phyloP scores from a whole-genome alignment of 2,329 filamentous ascomycete species.

The Daldinia eschscholtzii region DNA sequence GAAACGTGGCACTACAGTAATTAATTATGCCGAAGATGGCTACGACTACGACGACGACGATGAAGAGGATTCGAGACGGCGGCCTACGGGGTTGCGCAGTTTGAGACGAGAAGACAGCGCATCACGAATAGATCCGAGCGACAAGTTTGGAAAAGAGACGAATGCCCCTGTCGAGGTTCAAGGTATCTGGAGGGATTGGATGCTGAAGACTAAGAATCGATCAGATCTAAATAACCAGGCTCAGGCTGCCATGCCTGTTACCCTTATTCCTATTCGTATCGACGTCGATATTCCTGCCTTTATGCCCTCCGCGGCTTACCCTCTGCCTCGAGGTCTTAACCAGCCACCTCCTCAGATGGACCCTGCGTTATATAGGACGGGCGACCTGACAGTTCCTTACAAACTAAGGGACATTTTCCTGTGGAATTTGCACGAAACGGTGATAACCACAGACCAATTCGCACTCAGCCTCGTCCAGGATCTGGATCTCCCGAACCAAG shows the following conservation, averaged over 20 bases:
- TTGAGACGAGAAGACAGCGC: constrained; percentile 80
- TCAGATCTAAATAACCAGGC: constrained; percentile 72
- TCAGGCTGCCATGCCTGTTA: constrained; percentile 83
- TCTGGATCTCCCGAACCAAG: constrained; percentile 85
- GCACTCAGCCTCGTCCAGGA: constrained; percentile 92
- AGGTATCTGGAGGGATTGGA: constrained; percentile 95
- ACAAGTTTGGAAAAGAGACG: constrained; percentile 88
- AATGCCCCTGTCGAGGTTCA: constrained; percentile 83
- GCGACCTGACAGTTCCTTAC: constrained; percentile 85
- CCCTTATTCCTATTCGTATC: constrained; percentile 94
- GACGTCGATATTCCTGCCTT: constrained; percentile 91
- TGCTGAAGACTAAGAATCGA: constrained; percentile 76
- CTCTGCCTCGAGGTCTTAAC: constrained; percentile 71
- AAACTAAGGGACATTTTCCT: constrained; percentile 94
- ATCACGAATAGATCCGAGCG: constrained; percentile 73
- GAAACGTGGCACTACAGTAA: constrained; percentile 94
- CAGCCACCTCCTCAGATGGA: constrained; percentile 73
- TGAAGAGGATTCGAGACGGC: constrained; percentile 80
- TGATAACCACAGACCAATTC: constrained; percentile 96
- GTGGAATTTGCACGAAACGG: constrained; percentile 96
- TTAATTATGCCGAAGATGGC: constrained; percentile 98
- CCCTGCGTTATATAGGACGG: constrained; percentile 78
- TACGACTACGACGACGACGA: constrained; percentile 84
- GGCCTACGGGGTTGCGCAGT: constrained; percentile 86
- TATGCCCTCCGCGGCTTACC: constrained; percentile 73